Evolutionary conservation across 345 rosid genomes (phyloP).

Genomic region (Salix arbutifolia): DNA sequence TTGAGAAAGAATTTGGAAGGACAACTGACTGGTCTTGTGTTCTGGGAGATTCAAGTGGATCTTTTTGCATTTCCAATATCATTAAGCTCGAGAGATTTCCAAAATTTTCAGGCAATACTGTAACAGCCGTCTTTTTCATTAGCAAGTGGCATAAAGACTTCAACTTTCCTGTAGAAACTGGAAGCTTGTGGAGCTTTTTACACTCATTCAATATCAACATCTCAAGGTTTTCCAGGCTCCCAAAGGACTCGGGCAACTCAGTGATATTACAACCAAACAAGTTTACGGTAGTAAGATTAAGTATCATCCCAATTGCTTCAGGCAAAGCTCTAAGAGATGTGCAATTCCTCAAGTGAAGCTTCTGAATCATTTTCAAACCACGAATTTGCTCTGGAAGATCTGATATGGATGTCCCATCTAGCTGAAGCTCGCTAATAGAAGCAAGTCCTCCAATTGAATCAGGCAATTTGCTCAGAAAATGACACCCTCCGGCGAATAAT

Average conservation of each 20-base stretch:
- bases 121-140: slow-evolving; percentile 42
- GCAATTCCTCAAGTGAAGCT: slow-evolving; percentile 32
- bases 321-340: slow-evolving; percentile 24
- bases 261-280: slow-evolving; percentile 23
- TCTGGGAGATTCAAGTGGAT: neutral
- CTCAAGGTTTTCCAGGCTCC: slow-evolving; percentile 41
- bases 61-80: slow-evolving; percentile 38
- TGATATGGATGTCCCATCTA: slow-evolving; percentile 24
- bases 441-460: slow-evolving; percentile 38
- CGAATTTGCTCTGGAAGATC: slow-evolving; percentile 41
- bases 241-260: slow-evolving; percentile 48
- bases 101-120: slow-evolving; percentile 37
- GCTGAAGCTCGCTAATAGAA: slow-evolving; percentile 24
- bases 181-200: slow-evolving; percentile 35
- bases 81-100: slow-evolving; percentile 43
- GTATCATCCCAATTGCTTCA: slow-evolving; percentile 38
- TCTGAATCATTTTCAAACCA: slow-evolving; percentile 34
- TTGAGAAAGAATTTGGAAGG: slow-evolving; percentile 37
- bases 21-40: neutral
- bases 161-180: slow-evolving; percentile 40
- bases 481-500: slow-evolving; percentile 26
- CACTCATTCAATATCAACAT: slow-evolving; percentile 32
- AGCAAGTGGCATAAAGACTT: slow-evolving; percentile 29
- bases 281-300: slow-evolving; percentile 26
- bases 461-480: slow-evolving; percentile 33